A percentile compares a stretch with the other conserved stretches of the same genome.
Conservation (phyloP, 495 filamentous ascomycete genomes). For the Xylaria palmicola region DNA sequence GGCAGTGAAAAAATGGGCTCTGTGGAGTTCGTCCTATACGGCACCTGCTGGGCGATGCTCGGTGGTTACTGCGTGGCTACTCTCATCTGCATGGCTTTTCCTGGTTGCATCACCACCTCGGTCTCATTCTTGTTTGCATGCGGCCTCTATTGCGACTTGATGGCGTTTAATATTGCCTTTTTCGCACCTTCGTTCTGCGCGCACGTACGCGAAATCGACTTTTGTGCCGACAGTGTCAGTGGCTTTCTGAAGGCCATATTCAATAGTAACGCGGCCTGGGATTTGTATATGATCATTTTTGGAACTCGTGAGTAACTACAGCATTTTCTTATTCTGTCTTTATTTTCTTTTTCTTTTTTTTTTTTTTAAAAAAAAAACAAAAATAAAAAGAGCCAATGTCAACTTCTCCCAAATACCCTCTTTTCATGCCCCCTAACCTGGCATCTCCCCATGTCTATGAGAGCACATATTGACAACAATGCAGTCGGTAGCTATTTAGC, state of each 20-base stretch:
- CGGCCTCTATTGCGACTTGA: neutral
- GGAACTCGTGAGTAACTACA: constrained; percentile 13
- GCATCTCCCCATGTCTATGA: too few species aligned
- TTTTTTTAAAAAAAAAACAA: too few species aligned
- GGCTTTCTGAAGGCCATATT: neutral
- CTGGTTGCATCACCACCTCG: neutral
- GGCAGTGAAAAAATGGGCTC: too few species aligned
- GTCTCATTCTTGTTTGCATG: constrained; percentile 5
- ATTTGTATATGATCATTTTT: constrained; percentile 2
- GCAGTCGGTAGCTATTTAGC: constrained; percentile 11
- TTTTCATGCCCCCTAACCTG: too few species aligned
- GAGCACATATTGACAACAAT: too few species aligned
- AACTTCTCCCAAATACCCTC: too few species aligned
- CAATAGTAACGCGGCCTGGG: neutral
- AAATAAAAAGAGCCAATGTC: too few species aligned
- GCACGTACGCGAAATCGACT: constrained; percentile 1
- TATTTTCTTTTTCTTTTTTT: too few species aligned
- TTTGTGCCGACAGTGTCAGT: neutral
- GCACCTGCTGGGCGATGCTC: constrained; percentile 8
- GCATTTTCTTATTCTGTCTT: too few species aligned
- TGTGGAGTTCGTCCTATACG: too few species aligned
- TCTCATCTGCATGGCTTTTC: neutral
- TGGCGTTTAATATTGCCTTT: constrained; percentile 3
- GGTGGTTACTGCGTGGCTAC: constrained; percentile 3
- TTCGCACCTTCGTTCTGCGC: constrained; percentile 2